Base-by-base conservation (phyloP, 495 filamentous ascomycete species). In the Aspergillus coremiiformis region DNA sequence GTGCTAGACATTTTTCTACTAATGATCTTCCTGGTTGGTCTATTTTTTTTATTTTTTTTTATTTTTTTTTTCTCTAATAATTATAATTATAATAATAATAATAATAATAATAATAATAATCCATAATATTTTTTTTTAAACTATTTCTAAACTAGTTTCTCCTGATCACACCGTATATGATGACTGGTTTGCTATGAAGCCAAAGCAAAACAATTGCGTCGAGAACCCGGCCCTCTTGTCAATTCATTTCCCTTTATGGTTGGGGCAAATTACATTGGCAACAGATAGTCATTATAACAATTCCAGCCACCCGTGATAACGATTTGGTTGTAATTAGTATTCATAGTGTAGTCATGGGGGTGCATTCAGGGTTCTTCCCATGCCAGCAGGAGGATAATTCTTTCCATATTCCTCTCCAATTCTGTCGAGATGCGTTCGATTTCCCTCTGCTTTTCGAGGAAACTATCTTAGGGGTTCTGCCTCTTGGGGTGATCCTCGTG, bases 361-460 rank as follows among this genome's bases (percentile, higher is more conserved):
- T 32, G 14, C 27, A 51, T 33, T 17, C 44, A 39, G 19, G 29
- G 14, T 44, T 30, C 44, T n/a, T 45, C 27, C 60, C 49, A 45
- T 73, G 70, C 61, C 62, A 52, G 30, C 59, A 62, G 51, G 51
- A 70, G 41, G 74, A 78, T 56, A 67, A 75, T 49, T 59, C 71
- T 6, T 63, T 81, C 21, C 69, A 67, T 44, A 67, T 71, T 35
- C 69, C 64, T 53, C 72, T 68, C 7, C 57, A 60, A 17, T 52
- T 56, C 22, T 82, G 75, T 63, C 67, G 74, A 58, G 70, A 70
- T 48, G 67, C 66, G 44, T 78, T 86, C 59, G 82, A 86, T 47
- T 86, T 84, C 57, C 82, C 80, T 22, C 65, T 82, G 22, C 59
- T 78, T 24, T 84, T 84, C 51, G 78, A 85, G 59, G 73, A 82